Evolutionary conservation across 1,139 yeast genomes (phyloP), one percentile per base, ranked within the genome.

Genomic region (Magnusiomyces sp.): DNA sequence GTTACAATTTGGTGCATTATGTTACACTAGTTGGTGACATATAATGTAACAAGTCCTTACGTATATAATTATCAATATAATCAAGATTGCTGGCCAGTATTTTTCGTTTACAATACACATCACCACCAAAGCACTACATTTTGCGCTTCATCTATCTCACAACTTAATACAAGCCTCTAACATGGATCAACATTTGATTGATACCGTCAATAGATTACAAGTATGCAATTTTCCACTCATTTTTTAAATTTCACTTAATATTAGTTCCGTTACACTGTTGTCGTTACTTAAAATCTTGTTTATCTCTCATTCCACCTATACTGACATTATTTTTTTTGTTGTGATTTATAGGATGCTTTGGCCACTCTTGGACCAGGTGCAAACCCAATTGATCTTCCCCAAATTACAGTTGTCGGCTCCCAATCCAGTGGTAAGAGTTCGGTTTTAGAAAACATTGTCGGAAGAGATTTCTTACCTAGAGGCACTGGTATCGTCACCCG

Each of bases 401-500:
- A 90, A 69, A 90, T 90, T 62, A 89, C 97, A 2, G 97, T 90
- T 17, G 96, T 90, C 40, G 97, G 97, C 43, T 88, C 96, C 1
- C 97, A 90, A 68, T 86, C 95, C 40, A 80, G 92, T 58, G 97
- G 97, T 59, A 90, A 90, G 68, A 84, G 95, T 37, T 88, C 96
- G 5, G 97, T 90, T 13, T 74, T 90, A 59, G 97, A 90, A 66
- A 89, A 90, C 68, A 85, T 90, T 58, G 97, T 90, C 45, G 97
- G 97, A 14, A 78, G 96, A 63, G 97, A 90, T 70, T 90, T 90
- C 69, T 73, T 90, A 58, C 97, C 97, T 52, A 76, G 96, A 71
- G 97, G 97, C 53, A 85, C 96, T 2, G 96, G 96, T 59, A 90
- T 90, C 64, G 97, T 90, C 53, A 90, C 97, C 17, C 80, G 97